These are phyloP conservation scores for Globisporangium radiosum DNA, from an alignment of 352 stramenopile species.

Conservation along the genomic window DNA sequence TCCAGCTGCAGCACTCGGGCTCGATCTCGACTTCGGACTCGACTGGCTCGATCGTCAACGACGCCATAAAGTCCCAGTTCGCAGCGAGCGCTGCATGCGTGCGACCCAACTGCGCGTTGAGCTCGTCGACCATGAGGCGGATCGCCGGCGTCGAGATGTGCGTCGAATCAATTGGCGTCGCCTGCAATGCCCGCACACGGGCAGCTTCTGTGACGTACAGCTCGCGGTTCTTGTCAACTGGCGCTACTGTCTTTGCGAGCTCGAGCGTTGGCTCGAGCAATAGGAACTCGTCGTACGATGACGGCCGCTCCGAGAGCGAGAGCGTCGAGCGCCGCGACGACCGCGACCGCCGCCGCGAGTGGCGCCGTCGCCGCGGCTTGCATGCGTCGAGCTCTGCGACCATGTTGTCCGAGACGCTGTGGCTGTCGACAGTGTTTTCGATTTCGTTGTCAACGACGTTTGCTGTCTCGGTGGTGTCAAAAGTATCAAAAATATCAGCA, in stretches of 20 bases:
- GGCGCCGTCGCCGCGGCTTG: conserved; percentile 5
- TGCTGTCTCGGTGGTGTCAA: not conserved
- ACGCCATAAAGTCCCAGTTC: conserved; percentile 14
- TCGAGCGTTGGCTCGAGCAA: conserved; percentile 9
- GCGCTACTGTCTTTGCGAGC: not conserved
- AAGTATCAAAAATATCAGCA: too few species aligned
- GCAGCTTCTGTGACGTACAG: conserved; percentile 5
- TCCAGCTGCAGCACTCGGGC: not conserved
- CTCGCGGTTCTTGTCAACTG: conserved; percentile 4
- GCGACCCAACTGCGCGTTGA: conserved; percentile 9
- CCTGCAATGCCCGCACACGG: conserved; percentile 6
- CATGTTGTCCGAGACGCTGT: not conserved
- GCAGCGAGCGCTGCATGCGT: conserved; percentile 7
- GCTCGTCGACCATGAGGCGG: conserved; percentile 15
- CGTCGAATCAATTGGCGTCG: conserved; percentile 6
- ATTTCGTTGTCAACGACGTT: not conserved
- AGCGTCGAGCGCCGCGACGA: conserved; percentile 4
- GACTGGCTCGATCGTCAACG: not conserved
- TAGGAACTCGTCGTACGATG: conserved; percentile 10
- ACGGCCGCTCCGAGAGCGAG: conserved; percentile 8
- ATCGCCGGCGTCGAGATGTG: conserved; percentile 10
- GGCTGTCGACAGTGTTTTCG: not conserved
- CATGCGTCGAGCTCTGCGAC: not conserved
- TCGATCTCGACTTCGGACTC: not conserved
- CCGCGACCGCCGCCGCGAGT: conserved; percentile 4